Evolutionary conservation across 2,329 filamentous ascomycete genomes (phyloP).

Genomic region (Venturia nashicola): DNA sequence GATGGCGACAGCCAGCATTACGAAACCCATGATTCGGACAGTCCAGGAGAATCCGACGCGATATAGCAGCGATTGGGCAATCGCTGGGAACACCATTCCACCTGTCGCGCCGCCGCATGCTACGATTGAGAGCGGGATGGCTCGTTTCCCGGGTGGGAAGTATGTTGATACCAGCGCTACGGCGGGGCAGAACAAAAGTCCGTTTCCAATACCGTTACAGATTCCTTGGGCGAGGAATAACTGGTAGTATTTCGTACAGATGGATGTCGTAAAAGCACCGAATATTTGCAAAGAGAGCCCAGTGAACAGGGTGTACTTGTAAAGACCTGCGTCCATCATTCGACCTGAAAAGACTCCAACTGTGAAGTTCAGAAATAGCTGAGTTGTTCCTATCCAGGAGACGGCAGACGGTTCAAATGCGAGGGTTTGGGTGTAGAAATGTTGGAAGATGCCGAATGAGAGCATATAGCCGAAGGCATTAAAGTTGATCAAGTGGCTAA

Average conservation of each 20-base stretch:
- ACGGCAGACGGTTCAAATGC: constrained; percentile 20
- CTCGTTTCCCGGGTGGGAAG: constrained; percentile 26
- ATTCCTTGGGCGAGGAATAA: constrained; percentile 31
- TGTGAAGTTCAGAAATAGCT: constrained; percentile 34
- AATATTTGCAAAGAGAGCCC: constrained; percentile 3
- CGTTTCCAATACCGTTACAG: constrained; percentile 38
- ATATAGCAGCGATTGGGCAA: constrained; percentile 12
- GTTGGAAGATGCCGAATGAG: constrained; percentile 9
- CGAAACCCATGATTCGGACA: constrained; percentile 17
- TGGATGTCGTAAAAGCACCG: constrained; percentile 10
- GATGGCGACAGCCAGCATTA: constrained; percentile 13
- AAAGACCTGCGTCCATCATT: constrained; percentile 36
- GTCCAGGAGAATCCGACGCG: constrained; percentile 20
- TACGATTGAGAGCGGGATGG: constrained; percentile 25
- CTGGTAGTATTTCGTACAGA: constrained; percentile 13
- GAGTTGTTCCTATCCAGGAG: constrained; percentile 36
- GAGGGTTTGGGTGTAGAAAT: not conserved
- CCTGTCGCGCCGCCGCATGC: constrained; percentile 30
- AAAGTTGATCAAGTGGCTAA: constrained; percentile 19
- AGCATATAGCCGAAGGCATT: constrained; percentile 29
- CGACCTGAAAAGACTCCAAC: constrained; percentile 36
- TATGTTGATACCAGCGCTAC: constrained; percentile 30
- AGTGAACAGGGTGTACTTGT: constrained; percentile 26
- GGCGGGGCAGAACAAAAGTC: constrained; percentile 29
- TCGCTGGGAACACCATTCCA: constrained; percentile 15